These are phyloP conservation scores for Teunomyces lycoperdinae DNA, from an alignment of 805 yeast species.

Conservation along the genomic window DNA sequence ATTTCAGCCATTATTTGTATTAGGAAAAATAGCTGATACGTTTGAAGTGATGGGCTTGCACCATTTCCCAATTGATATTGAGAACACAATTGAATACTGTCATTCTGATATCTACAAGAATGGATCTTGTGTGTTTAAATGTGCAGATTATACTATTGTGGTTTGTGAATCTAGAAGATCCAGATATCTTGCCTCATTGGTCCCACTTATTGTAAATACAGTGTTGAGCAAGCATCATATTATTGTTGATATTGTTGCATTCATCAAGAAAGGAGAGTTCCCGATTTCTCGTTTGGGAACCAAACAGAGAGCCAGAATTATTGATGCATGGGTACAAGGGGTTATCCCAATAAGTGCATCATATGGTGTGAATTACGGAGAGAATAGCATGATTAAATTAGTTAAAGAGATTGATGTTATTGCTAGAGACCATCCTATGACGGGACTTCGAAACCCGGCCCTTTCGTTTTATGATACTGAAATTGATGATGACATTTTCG, in stretches of 20 bases:
- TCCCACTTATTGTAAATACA: constrained; percentile 78
- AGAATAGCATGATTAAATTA: constrained; percentile 55
- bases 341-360: constrained; percentile 39
- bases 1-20: constrained; percentile 76
- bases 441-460: constrained; percentile 43
- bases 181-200: constrained; percentile 63
- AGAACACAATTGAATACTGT: constrained; percentile 43
- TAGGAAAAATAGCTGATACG: constrained; percentile 83
- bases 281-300: constrained; percentile 72
- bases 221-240: constrained; percentile 79
- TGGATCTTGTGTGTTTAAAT: constrained; percentile 69
- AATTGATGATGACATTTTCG: constrained; percentile 27
- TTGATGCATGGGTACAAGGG: constrained; percentile 52
- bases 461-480: constrained; percentile 36
- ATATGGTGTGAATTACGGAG: constrained; percentile 64
- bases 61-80: constrained; percentile 87
- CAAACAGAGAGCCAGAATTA: constrained; percentile 70
- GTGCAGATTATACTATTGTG: constrained; percentile 75
- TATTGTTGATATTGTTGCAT: constrained; percentile 79
- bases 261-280: constrained; percentile 60
- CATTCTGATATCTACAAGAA: constrained; percentile 56
- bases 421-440: constrained; percentile 37
- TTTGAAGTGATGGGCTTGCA: constrained; percentile 89
- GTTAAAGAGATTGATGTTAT: constrained; percentile 52
- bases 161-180: constrained; percentile 62